Percentiles rank a stretch among this genome's conserved stretches.
Conservation (phyloP, 345 rosid species). For the Linum lewisii region DNA sequence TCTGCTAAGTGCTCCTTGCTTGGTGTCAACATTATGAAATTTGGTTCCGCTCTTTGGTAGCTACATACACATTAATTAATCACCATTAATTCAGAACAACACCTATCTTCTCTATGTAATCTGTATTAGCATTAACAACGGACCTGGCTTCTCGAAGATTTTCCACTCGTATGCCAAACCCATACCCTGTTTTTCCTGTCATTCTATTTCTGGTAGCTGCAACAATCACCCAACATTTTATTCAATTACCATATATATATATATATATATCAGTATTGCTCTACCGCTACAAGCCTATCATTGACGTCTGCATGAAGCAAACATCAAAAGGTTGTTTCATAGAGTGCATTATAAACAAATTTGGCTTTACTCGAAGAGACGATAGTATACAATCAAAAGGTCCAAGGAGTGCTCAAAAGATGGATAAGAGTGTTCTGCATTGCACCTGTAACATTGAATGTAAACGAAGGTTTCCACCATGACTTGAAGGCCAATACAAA, state of each 20-base stretch:
- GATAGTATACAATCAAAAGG: too few species aligned
- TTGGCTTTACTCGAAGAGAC: too few species aligned
- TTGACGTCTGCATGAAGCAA: too few species aligned
- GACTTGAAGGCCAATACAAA: constrained; percentile 75
- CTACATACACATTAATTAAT: constrained; percentile 28
- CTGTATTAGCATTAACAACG: not conserved
- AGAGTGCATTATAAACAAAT: too few species aligned
- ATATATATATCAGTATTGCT: too few species aligned
- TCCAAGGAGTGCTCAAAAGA: not conserved
- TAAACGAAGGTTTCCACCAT: constrained; percentile 94
- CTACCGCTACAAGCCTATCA: too few species aligned
- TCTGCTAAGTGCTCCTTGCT: constrained; percentile 85
- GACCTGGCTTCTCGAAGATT: constrained; percentile 83
- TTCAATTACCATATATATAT: not conserved
- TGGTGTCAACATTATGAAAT: constrained; percentile 79
- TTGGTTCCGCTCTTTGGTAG: constrained; percentile 89
- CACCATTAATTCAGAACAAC: not conserved
- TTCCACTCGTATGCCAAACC: constrained; percentile 76
- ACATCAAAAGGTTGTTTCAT: too few species aligned
- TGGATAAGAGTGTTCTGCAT: not conserved
- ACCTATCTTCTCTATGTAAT: not conserved
- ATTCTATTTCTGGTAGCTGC: constrained; percentile 62
- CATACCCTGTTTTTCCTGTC: constrained; percentile 38
- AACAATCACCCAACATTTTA: constrained; percentile 11
- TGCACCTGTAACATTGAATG: constrained; percentile 69